Conservation (phyloP, 257 asterid species). For the Jacaranda mimosifolia region DNA sequence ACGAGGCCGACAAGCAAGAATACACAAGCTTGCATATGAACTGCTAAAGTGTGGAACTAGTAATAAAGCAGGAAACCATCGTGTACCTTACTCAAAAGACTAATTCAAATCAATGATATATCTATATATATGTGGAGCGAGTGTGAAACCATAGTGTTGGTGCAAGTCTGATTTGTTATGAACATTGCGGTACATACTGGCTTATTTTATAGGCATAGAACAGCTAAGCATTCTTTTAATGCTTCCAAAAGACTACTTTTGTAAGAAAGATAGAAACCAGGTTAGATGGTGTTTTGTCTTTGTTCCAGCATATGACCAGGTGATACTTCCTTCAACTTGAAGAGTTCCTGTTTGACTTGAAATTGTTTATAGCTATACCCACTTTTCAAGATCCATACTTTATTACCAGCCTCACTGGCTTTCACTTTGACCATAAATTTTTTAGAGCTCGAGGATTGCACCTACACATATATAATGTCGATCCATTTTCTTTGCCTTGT, state of each 20-base stretch:
- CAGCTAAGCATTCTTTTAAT: slow-evolving; percentile 34
- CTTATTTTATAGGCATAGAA: slow-evolving; percentile 15
- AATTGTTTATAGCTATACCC: slow-evolving; percentile 24
- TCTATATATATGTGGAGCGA: background rate
- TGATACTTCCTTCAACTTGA: slow-evolving; percentile 23
- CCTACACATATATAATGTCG: background rate
- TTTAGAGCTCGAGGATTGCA: slow-evolving; percentile 47
- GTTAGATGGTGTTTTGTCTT: slow-evolving; percentile 10
- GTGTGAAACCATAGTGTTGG: too few relatives aligned
- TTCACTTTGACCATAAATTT: slow-evolving; percentile 38
- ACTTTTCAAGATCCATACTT: slow-evolving; percentile 38
- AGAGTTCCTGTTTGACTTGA: slow-evolving; percentile 37
- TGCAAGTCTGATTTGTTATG: background rate
- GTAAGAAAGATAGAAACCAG: slow-evolving; percentile 4
- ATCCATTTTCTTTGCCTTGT: background rate
- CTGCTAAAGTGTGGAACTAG: background rate
- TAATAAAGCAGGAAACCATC: background rate
- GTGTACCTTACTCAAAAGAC: background rate
- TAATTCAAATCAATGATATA: background rate
- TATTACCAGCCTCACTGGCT: slow-evolving; percentile 36
- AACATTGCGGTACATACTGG: slow-evolving; percentile 9
- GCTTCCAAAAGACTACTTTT: slow-evolving; percentile 42
- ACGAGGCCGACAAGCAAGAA: background rate
- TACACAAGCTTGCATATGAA: background rate
- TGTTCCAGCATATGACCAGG: slow-evolving; percentile 2